Percentiles rank a stretch among this genome's conserved stretches.
Evolutionary conservation across 371 early-diverging fungal species (phyloP).

Genomic region (Conidiobolus incongruus): DNA sequence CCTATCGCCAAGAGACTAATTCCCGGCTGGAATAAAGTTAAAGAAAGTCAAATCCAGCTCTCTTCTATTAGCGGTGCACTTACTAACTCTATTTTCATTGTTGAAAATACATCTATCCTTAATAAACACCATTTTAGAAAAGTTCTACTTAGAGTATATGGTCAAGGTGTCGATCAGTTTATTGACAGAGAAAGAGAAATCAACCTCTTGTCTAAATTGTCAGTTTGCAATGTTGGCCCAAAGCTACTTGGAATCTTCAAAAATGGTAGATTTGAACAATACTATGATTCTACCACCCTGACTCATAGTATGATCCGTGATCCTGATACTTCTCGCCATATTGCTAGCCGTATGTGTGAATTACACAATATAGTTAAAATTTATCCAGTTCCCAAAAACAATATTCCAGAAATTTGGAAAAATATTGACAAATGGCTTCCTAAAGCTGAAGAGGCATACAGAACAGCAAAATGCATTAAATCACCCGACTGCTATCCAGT

Average conservation of each 20-base stretch:
- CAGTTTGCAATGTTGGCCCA: conserved; percentile 49
- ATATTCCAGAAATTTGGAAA: conserved; percentile 32
- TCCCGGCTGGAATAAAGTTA: neutral
- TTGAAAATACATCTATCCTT: conserved; percentile 15
- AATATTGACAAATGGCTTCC: conserved; percentile 40
- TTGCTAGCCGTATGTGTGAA: conserved; percentile 47
- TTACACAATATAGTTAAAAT: conserved; percentile 43
- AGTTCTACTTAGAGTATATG: conserved; percentile 51
- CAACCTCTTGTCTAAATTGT: conserved; percentile 45
- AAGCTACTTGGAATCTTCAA: conserved; percentile 56
- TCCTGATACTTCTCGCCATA: conserved; percentile 31
- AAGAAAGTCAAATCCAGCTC: conserved; percentile 6
- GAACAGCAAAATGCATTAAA: conserved; percentile 2
- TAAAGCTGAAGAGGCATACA: conserved; percentile 12
- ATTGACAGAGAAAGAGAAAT: conserved; percentile 56
- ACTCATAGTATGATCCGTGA: conserved; percentile 37
- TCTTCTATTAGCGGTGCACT: conserved; percentile 58
- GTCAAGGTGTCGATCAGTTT: conserved; percentile 49
- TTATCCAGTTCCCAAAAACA: conserved; percentile 23
- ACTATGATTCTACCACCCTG: conserved; percentile 48
- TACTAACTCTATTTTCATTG: conserved; percentile 67
- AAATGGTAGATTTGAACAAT: conserved; percentile 79
- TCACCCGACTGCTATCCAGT: conserved; percentile 7
- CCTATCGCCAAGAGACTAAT: neutral
- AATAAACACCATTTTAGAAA: conserved; percentile 13